Evolutionary conservation across 176 grass and related monocot species (phyloP).

Genomic region (Oryza glaberrima): DNA sequence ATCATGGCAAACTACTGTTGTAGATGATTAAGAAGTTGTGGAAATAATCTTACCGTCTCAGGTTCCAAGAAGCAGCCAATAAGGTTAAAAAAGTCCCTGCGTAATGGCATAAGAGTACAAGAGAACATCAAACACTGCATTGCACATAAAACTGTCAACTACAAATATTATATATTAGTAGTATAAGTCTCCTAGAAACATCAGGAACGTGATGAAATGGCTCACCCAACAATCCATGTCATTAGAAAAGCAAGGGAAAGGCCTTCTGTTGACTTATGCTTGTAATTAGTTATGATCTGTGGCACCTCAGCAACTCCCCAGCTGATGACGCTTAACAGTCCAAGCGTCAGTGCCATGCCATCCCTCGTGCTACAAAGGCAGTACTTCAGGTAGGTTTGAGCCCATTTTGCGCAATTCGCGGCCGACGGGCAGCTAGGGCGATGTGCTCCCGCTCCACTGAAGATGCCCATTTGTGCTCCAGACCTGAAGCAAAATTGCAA

Average conservation of each 20-base stretch:
- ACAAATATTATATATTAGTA: background rate
- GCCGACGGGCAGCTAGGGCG: constrained; percentile 39
- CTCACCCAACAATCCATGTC: constrained; percentile 95
- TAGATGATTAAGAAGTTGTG: constrained; percentile 2
- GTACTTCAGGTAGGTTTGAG: constrained; percentile 71
- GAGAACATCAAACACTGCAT: background rate
- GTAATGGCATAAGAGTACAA: constrained; percentile 30
- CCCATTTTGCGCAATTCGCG: constrained; percentile 70
- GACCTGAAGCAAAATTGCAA: constrained; percentile 16
- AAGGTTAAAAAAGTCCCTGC: constrained; percentile 96
- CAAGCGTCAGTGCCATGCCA: constrained; percentile 61
- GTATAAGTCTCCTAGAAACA: constrained; percentile 23
- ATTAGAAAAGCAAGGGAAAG: constrained; percentile 82
- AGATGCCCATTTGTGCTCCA: constrained; percentile 57
- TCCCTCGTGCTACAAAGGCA: constrained; percentile 72
- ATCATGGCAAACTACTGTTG: constrained; percentile 10
- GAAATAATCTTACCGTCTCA: constrained; percentile 75
- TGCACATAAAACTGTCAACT: background rate
- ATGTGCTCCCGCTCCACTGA: constrained; percentile 38
- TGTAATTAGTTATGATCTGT: constrained; percentile 87
- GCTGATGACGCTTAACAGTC: constrained; percentile 76
- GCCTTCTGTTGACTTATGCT: constrained; percentile 84
- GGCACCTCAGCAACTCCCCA: constrained; percentile 90
- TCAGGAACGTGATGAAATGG: constrained; percentile 29
- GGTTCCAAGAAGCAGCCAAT: constrained; percentile 87